Percentiles rank a stretch among this genome's conserved stretches.
phyloP scores from a whole-genome alignment of 1,284 basidiomycete species.

The Rhizoctonia solani region DNA sequence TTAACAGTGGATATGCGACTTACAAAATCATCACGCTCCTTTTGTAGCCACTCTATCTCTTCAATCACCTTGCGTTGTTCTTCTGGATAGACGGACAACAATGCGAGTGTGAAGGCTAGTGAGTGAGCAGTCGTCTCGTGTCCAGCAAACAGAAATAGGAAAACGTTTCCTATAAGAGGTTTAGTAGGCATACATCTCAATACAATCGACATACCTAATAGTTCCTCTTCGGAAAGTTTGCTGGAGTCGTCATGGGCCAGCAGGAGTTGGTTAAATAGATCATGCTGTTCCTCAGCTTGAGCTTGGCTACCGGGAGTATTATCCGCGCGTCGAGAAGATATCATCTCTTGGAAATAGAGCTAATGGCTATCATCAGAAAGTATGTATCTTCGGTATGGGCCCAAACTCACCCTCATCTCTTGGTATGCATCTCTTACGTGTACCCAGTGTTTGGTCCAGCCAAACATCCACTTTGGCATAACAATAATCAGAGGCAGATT shows the following conservation, averaged over 20 bases:
- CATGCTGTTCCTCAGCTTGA: slow-evolving; percentile 52
- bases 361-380: slow-evolving; percentile 39
- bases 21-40: background rate
- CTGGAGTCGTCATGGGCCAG: slow-evolving; percentile 52
- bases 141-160: slow-evolving; percentile 62
- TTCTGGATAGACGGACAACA: slow-evolving; percentile 58
- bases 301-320: slow-evolving; percentile 40
- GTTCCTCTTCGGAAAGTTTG: slow-evolving; percentile 53
- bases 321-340: slow-evolving; percentile 49
- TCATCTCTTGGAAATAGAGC: slow-evolving; percentile 62
- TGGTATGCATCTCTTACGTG: slow-evolving; percentile 50
- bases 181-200: slow-evolving; percentile 4
- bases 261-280: slow-evolving; percentile 60
- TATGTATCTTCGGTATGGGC: background rate
- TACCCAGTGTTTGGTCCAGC: slow-evolving; percentile 44
- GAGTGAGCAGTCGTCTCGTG: slow-evolving; percentile 64
- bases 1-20: slow-evolving; percentile 2
- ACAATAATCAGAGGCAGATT: slow-evolving; percentile 52
- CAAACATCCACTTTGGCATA: slow-evolving; percentile 53
- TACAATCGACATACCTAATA: slow-evolving; percentile 50
- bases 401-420: slow-evolving; percentile 53
- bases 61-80: slow-evolving; percentile 63
- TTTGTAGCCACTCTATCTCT: slow-evolving; percentile 53
- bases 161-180: slow-evolving; percentile 45
- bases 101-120: slow-evolving; percentile 59